These are phyloP conservation scores for Cercospora citrullina DNA, from an alignment of 2,329 filamentous ascomycete genomes.

Conservation along the genomic window DNA sequence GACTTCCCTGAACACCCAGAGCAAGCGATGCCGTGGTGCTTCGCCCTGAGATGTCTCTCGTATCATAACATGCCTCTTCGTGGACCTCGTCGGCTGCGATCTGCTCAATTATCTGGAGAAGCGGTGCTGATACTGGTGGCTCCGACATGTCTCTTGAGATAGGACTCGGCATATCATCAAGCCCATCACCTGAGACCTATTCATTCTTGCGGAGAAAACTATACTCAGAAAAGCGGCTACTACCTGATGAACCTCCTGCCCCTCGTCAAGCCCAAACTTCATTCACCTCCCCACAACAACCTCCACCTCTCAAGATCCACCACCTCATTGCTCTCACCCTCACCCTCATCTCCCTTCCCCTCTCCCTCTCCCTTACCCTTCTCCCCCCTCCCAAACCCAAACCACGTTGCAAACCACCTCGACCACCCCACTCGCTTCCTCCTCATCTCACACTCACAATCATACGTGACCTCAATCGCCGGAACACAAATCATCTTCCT, in stretches of 20 bases:
- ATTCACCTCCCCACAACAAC: not conserved
- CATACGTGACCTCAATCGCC: not conserved
- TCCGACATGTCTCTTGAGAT: not conserved
- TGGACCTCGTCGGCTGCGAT: not conserved
- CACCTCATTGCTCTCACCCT: not conserved
- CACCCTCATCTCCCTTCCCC: not conserved
- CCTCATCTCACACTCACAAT: not conserved
- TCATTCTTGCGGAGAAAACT: not conserved
- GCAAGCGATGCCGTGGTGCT: not conserved
- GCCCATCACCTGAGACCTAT: not conserved
- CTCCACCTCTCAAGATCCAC: too few species aligned
- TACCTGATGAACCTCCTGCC: not conserved
- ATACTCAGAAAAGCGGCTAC: not conserved
- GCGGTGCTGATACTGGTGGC: not conserved
- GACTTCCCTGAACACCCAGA: not conserved
- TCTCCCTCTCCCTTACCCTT: not conserved
- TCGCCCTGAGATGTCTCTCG: not conserved
- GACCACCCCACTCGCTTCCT: not conserved
- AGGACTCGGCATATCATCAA: not conserved
- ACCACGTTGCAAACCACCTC: not conserved
- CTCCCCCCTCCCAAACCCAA: not conserved
- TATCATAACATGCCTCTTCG: not conserved
- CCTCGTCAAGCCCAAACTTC: not conserved
- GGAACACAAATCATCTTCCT: not conserved
- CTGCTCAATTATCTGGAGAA: not conserved